These are phyloP conservation scores for Chrysanthemum lavandulifolium DNA, from an alignment of 129 eudicot genomes.

Conservation along the genomic window DNA sequence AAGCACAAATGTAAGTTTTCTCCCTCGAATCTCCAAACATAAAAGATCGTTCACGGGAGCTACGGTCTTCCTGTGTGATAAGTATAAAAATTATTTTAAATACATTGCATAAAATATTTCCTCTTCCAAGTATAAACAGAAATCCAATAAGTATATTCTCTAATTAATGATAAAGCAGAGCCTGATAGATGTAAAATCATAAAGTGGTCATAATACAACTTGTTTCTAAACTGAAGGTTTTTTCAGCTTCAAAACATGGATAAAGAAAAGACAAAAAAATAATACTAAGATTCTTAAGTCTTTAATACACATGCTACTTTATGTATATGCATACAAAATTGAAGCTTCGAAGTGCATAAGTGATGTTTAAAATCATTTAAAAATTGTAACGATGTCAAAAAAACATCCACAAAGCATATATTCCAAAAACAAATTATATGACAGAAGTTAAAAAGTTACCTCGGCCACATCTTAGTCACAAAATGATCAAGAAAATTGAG, in stretches of 20 bases:
- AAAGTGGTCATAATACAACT: neutral
- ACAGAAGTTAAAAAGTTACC: slow-evolving; percentile 42
- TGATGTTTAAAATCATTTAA: slow-evolving; percentile 17
- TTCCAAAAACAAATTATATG: neutral
- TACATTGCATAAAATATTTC: slow-evolving; percentile 1
- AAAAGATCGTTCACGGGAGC: slow-evolving; percentile 68
- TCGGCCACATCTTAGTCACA: slow-evolving; percentile 74
- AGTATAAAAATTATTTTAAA: slow-evolving; percentile 16
- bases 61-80: slow-evolving; percentile 47
- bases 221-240: neutral
- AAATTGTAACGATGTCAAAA: slow-evolving; percentile 11
- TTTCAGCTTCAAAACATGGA: neutral
- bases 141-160: neutral
- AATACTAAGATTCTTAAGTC: neutral
- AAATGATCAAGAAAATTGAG: slow-evolving; percentile 57
- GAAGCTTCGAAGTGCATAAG: too few relatives aligned
- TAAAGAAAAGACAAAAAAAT: neutral
- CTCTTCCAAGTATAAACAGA: neutral
- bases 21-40: slow-evolving; percentile 52
- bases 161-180: neutral
- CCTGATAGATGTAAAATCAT: neutral
- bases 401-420: slow-evolving; percentile 15
- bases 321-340: neutral
- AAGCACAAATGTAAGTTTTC: slow-evolving; percentile 65
- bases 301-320: neutral